These are phyloP conservation scores for Ustilago lituana DNA, from an alignment of 1,284 basidiomycete species.

Conservation along the genomic window DNA sequence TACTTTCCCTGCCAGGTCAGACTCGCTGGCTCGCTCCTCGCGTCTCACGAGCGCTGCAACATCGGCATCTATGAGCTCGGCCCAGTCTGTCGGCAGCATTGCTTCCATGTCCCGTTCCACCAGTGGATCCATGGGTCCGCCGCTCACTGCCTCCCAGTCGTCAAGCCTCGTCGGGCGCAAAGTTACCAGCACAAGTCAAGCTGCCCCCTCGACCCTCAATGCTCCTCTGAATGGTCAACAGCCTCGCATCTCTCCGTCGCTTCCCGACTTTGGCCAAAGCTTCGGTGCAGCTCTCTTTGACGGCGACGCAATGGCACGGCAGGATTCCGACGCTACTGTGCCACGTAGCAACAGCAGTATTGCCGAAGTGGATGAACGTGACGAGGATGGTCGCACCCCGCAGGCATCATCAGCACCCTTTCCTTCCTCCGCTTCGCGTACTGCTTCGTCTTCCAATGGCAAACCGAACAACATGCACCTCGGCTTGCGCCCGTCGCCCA, in stretches of 20 bases:
- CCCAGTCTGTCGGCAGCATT: conserved; percentile 22
- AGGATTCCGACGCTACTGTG: conserved; percentile 6
- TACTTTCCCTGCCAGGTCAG: conserved; percentile 33
- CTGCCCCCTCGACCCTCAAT: not conserved
- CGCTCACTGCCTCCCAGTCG: conserved; percentile 28
- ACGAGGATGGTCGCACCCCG: conserved; percentile 20
- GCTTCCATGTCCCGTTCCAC: conserved; percentile 33
- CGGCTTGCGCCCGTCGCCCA: conserved; percentile 34
- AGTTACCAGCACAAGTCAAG: not conserved
- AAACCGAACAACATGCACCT: conserved; percentile 38
- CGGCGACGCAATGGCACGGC: conserved; percentile 4
- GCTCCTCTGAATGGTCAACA: not conserved
- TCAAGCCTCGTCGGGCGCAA: conserved; percentile 7
- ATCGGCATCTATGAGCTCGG: conserved; percentile 18
- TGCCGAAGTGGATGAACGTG: conserved; percentile 30
- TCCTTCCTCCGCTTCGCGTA: conserved; percentile 8
- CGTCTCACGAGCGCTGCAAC: conserved; percentile 16
- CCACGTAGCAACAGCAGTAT: conserved; percentile 24
- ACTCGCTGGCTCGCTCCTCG: conserved; percentile 27
- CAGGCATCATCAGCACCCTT: conserved; percentile 31
- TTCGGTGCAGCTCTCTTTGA: conserved; percentile 41
- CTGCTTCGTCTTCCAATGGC: not conserved
- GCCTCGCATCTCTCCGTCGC: conserved; percentile 35
- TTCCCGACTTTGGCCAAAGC: conserved; percentile 37
- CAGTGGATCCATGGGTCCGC: conserved; percentile 43